phyloP scores from a whole-genome alignment of 177 flowering plant genomes.

The Viscum album region DNA sequence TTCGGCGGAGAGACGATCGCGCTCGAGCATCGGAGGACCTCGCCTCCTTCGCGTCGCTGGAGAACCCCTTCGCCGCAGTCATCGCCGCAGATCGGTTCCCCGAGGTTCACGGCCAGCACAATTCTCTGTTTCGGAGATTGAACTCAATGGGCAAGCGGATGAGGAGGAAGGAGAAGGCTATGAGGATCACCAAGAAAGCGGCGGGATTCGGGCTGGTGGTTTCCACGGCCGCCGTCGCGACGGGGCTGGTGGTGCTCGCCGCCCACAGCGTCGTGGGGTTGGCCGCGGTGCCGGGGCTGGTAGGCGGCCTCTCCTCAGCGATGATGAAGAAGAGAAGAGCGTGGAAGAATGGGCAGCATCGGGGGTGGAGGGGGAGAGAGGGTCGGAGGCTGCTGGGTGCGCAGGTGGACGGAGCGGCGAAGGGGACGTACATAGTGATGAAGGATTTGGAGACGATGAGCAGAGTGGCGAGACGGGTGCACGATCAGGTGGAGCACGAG shows the following conservation, averaged over 20 bases:
- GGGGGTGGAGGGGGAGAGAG: conserved; percentile 8
- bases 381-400: conserved; percentile 11
- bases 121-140: conserved; percentile 23
- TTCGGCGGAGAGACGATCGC: conserved; percentile 25
- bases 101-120: conserved; percentile 23
- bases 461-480: conserved; percentile 37
- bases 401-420: conserved; percentile 60
- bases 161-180: conserved; percentile 20
- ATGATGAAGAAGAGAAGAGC: neutral
- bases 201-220: conserved; percentile 22
- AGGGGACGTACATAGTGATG: conserved; percentile 44
- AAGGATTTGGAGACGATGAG: conserved; percentile 62
- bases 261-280: conserved; percentile 43
- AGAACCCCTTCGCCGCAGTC: conserved; percentile 33
- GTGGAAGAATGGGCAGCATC: neutral
- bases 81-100: conserved; percentile 22
- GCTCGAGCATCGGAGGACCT: neutral
- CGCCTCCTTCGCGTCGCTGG: conserved; percentile 22
- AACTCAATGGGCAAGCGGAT: conserved; percentile 23
- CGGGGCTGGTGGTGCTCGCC: conserved; percentile 28
- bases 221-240: conserved; percentile 22
- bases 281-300: conserved; percentile 30
- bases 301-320: neutral
- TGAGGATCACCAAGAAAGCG: conserved; percentile 23
- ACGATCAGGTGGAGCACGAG: conserved; percentile 53